Evolutionary conservation across 495 filamentous ascomycete species (phyloP), one percentile per base, ranked within the genome.

Genomic region (Elaphomyces granulatus): DNA sequence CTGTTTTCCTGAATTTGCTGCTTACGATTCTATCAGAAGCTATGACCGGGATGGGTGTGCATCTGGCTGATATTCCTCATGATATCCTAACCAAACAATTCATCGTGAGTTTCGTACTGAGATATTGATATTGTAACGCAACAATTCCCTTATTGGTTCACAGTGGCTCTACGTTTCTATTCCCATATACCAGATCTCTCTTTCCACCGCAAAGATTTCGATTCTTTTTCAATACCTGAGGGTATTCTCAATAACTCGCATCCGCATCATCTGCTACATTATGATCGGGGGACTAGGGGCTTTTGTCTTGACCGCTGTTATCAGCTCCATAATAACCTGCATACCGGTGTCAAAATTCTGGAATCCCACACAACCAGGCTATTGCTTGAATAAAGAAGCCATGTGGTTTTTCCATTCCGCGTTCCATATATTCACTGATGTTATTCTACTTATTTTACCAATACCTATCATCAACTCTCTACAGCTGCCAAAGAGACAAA

Each of bases 371-470:
- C 45, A 60, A 9, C 19, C 30, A 7, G 58, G 55, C 8, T 63
- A 41, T 42, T 70, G 68, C 40, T 34, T 71, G 34, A 55, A 53
- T 32, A 52, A 51, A 36, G 55, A 61, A 32, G 60, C 58, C 1
- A 50, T 71, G 2, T 63, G 72, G 54, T 70, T 71, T 46, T 61
- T 61, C 14, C 70, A 71, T 40, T 59, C 64, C 2, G 52, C 59
- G 14, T 64, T 74, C 55, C 71, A 75, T 40, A 67, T 71, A 20
- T 34, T 65, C 3, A 70, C 67, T 18, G 72, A 76, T 40, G 34
- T 74, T 6, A 56, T 58, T 2, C 73, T 75, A 20, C 43, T 76
- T 15, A 44, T 67, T 10, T 70, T 74, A 23, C 71, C 72, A 0
- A 63, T 75, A 20, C 58, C 58, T 0, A 69, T 63, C 2, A 45